phyloP scores from a whole-genome alignment of 1,284 basidiomycete species.

The Hymenochaete sp. region DNA sequence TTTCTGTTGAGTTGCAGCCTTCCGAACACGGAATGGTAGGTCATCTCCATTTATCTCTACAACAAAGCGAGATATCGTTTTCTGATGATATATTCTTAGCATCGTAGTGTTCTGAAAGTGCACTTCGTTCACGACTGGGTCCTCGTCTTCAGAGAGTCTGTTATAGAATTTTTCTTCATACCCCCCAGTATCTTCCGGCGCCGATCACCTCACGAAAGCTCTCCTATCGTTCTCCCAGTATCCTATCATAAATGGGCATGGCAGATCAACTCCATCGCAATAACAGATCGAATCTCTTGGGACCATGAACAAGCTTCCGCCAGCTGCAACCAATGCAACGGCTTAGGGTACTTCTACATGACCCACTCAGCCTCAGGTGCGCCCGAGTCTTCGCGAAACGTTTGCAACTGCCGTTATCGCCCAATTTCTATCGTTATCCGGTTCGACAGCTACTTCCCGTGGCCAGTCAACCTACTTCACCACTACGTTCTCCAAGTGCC shows the following conservation, averaged over 20 bases:
- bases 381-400: neutral
- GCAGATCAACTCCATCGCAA: conserved; percentile 42
- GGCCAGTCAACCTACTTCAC: conserved; percentile 60
- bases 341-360: neutral
- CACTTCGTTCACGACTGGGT: conserved; percentile 32
- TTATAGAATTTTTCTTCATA: conserved; percentile 34
- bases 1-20: conserved; percentile 5
- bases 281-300: conserved; percentile 24
- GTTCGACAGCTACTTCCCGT: conserved; percentile 51
- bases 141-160: conserved; percentile 33
- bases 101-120: conserved; percentile 20
- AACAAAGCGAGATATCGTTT: neutral
- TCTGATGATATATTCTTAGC: conserved; percentile 2
- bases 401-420: conserved; percentile 20
- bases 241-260: conserved; percentile 43
- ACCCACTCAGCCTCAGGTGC: neutral
- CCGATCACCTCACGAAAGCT: conserved; percentile 11
- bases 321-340: conserved; percentile 4
- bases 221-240: conserved; percentile 33
- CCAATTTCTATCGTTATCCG: conserved; percentile 48
- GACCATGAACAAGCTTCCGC: conserved; percentile 9
- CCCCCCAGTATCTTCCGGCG: conserved; percentile 20
- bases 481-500: conserved; percentile 38
- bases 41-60: neutral
- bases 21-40: conserved; percentile 8